Conservation (phyloP, 768 basidiomycete genomes). For the Boletales sp. region DNA sequence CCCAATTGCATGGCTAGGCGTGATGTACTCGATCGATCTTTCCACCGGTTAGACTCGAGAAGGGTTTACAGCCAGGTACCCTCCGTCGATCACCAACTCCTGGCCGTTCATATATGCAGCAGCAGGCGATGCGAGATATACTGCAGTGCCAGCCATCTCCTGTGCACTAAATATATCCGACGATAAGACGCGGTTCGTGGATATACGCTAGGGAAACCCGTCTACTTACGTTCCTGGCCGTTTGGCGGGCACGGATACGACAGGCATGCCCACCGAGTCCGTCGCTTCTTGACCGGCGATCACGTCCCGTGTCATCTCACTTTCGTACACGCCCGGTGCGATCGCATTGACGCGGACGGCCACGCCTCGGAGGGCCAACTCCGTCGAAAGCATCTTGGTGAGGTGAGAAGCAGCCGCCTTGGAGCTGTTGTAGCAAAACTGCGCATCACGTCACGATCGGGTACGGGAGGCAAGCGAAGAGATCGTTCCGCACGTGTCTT, state of each 20-base stretch:
- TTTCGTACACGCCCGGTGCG: constrained; percentile 73
- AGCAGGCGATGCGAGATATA: constrained; percentile 71
- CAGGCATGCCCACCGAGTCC: constrained; percentile 55
- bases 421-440: constrained; percentile 82
- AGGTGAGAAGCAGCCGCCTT: constrained; percentile 77
- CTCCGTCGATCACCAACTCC: constrained; percentile 75
- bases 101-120: constrained; percentile 77
- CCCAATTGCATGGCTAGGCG: no score
- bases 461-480: background rate
- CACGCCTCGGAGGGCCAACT: constrained; percentile 64
- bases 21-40: background rate
- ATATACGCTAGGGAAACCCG: background rate
- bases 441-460: background rate
- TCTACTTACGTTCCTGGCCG: constrained; percentile 64
- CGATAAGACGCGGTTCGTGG: background rate
- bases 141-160: constrained; percentile 75
- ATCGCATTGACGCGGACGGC: constrained; percentile 71
- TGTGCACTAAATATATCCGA: constrained; percentile 41
- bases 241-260: constrained; percentile 58
- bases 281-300: constrained; percentile 45
- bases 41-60: constrained; percentile 33
- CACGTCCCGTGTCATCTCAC: constrained; percentile 64
- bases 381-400: constrained; percentile 74
- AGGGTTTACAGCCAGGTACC: constrained; percentile 72
- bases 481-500: constrained; percentile 58